These are phyloP conservation scores for Yamadazyma taylorii DNA, from an alignment of 1,139 yeast genomes.

Conservation along the genomic window DNA sequence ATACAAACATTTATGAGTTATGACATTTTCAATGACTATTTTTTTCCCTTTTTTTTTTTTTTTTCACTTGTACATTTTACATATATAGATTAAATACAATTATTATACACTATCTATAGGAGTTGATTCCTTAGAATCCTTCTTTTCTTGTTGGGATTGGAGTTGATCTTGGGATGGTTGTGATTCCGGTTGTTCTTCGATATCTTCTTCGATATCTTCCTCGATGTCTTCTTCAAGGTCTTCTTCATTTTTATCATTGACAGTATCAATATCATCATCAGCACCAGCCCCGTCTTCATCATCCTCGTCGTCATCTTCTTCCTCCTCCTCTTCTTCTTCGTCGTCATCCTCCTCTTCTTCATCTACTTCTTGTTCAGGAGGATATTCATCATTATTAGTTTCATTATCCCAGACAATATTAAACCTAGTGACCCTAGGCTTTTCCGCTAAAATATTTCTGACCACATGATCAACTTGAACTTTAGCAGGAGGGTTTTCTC, in stretches of 20 bases:
- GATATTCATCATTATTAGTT: constrained; percentile 67
- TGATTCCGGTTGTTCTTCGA: constrained; percentile 3
- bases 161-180: neutral
- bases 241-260: constrained; percentile 21
- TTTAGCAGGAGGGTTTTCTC: constrained; percentile 91
- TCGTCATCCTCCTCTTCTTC: constrained; percentile 56
- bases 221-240: constrained; percentile 32
- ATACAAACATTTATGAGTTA: too few species aligned
- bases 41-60: neutral
- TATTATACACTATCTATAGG: constrained; percentile 13
- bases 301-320: constrained; percentile 55
- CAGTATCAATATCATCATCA: constrained; percentile 35
- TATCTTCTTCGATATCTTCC: constrained; percentile 28
- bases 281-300: constrained; percentile 53
- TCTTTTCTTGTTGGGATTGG: constrained; percentile 6
- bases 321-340: constrained; percentile 59
- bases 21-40: too few species aligned
- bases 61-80: constrained; percentile 11
- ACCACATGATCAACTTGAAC: constrained; percentile 95
- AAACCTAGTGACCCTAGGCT: constrained; percentile 95
- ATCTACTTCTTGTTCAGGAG: constrained; percentile 52
- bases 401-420: constrained; percentile 92
- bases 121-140: constrained; percentile 8
- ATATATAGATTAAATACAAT: constrained; percentile 7
- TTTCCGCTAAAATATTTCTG: constrained; percentile 91